These are phyloP conservation scores for Patellifolia procumbens DNA, from an alignment of 179 eudicot species.

Conservation along the genomic window DNA sequence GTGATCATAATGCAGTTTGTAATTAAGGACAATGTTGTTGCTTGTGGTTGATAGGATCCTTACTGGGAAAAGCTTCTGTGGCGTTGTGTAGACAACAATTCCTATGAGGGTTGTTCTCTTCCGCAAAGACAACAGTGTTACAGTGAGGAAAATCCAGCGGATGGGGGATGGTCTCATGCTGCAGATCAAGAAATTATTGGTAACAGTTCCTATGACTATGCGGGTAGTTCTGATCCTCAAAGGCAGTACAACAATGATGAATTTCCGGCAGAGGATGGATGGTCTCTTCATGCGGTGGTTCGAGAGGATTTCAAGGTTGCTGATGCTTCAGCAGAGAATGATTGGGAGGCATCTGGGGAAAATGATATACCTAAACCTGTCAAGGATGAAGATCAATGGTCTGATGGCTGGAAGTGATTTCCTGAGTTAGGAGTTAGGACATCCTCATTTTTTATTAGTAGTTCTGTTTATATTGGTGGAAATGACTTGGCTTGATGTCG, in stretches of 20 bases:
- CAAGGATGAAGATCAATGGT: conserved; percentile 53
- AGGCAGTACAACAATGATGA: not conserved
- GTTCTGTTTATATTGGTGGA: not conserved
- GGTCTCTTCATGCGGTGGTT: conserved; percentile 10
- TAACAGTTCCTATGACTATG: not conserved
- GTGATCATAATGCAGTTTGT: not conserved
- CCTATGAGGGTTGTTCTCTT: conserved; percentile 65
- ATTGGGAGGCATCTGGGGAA: conserved; percentile 19
- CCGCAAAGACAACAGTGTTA: conserved; percentile 42
- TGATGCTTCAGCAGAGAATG: not conserved
- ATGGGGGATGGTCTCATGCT: conserved; percentile 18
- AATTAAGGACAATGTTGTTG: not conserved
- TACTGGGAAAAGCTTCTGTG: conserved; percentile 58
- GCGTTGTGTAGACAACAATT: conserved; percentile 51
- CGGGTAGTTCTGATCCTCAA: not conserved
- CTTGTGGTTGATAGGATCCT: conserved; percentile 45
- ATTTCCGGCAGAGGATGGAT: not conserved
- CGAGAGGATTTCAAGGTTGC: not conserved
- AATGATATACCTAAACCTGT: conserved; percentile 32
- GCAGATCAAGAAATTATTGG: not conserved
- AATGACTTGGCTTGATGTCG: not conserved
- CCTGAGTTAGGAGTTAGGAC: too few relatives aligned
- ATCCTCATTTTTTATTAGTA: not conserved
- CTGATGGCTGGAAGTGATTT: conserved; percentile 57
- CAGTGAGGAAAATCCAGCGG: conserved; percentile 24